Conservation (phyloP, 495 filamentous ascomycete species). For the Daldinia bambusicola region DNA sequence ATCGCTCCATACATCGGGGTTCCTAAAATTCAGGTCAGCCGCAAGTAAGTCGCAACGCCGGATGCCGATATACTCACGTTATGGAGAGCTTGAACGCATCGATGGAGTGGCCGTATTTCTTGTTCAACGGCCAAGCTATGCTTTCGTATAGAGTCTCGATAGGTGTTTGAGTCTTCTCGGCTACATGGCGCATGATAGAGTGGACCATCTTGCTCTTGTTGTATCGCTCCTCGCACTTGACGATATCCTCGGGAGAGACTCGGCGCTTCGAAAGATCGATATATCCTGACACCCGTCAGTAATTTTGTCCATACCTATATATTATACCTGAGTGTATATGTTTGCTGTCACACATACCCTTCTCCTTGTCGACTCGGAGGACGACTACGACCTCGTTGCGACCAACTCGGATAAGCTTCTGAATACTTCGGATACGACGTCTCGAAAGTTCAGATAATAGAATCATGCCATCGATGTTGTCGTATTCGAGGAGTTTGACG, state of each 20-base stretch:
- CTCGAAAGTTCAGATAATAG: slow-evolving; percentile 94
- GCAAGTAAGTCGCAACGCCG: neutral
- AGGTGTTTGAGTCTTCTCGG: slow-evolving; percentile 92
- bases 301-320: slow-evolving; percentile 10
- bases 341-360: slow-evolving; percentile 66
- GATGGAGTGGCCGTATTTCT: slow-evolving; percentile 94
- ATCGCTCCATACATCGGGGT: slow-evolving; percentile 95
- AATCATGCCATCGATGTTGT: slow-evolving; percentile 99
- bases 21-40: slow-evolving; percentile 60
- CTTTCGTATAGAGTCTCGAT: slow-evolving; percentile 92
- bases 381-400: slow-evolving; percentile 98
- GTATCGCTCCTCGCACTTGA: slow-evolving; percentile 98
- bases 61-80: slow-evolving; percentile 69
- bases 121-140: slow-evolving; percentile 97
- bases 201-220: slow-evolving; percentile 99
- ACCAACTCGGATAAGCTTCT: slow-evolving; percentile 97
- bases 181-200: slow-evolving; percentile 96
- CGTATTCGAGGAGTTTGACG: slow-evolving; percentile 98
- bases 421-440: slow-evolving; percentile 96
- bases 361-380: slow-evolving; percentile 97
- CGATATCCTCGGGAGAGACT: slow-evolving; percentile 95
- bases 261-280: slow-evolving; percentile 98
- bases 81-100: slow-evolving; percentile 99
- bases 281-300: slow-evolving; percentile 68
- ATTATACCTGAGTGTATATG: slow-evolving; percentile 3